Evolutionary conservation across 768 basidiomycete genomes (phyloP), one percentile per base, ranked within the genome.

Genomic region (Hebeloma cylindrosporum): DNA sequence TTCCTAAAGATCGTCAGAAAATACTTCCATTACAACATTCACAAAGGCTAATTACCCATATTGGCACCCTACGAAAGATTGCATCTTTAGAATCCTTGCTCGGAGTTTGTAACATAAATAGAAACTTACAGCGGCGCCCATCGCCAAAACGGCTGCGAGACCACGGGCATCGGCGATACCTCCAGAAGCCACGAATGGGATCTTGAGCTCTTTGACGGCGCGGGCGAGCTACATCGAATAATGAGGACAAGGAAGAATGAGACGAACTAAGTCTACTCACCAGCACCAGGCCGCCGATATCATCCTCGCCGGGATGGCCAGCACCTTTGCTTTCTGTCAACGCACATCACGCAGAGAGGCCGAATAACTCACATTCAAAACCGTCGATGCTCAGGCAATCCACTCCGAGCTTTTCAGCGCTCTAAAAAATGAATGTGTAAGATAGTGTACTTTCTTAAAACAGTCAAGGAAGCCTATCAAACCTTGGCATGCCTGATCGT

Each of bases 301-400:
- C 94, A 31, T 95, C 89, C 60, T 96, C 94, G 50, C 94, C 94
- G 13, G 92, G 92, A 64, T 93, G 91, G 18, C 93, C 93, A 22
- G 92, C 93, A 59, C 90, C 89, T 92, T 18, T 11, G 30, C 45
- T 48, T 56, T 34, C 7, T 5, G 29, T 38, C 37, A 50, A n/a
- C 17, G 37, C 28, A 9, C 4, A 37, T 8, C 18, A 20, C 8
- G 26, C 39, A 29, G 21, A 21, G 41, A 27, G 27, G n/a, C 2
- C 21, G 20, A 43, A 7, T 46, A 21, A 39, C 78, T 31, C 48
- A 88, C 91, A 94, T 73, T 94, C 92, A 49, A 94, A 88, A 0
- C 93, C 91, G 47, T 94, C 93, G 21, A 94, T 93, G 52, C 89
- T 91, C 20, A 94, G 56, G 21, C 89, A 69, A 65, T 94, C 92